Base-by-base conservation (phyloP, 1,139 yeast genomes). In the Pichia sp. region DNA sequence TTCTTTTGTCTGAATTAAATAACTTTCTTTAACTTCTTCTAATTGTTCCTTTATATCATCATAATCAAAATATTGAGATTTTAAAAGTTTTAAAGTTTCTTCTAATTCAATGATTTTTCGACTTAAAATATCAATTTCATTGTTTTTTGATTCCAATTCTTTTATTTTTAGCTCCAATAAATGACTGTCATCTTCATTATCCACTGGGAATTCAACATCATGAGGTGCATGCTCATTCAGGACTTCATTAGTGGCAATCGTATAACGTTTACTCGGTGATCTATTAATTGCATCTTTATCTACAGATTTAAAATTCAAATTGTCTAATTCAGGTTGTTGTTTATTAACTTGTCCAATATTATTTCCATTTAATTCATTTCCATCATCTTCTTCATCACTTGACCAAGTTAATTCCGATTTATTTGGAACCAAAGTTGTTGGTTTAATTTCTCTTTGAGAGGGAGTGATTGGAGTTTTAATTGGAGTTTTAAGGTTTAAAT, bases 361-460 rank as follows among this genome's bases (percentile, higher is more conserved):
- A n/a, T 22, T 20, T 3, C 22, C 37, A 20, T 11, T 27, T 2
- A 28, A 9, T 6, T 35, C 31, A 20, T 40, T 40, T 2, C 30
- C 32, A 25, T 63, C 71, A 0, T 74, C 80, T 46, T 82, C 90
- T 53, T 84, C 94, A 51, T 82, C 94, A 49, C 86, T 81, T 6
- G 90, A 82, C 90, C 95, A 87, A 4, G 87, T 78, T 56, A 87
- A 69, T 46, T 82, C 78, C 2, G 95, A 86, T 59, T 82, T 83
- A 32, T 82, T 76, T 1, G 95, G 94, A 10, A 85, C 78, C 5
- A 87, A 80, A 3, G 82, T 80, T 9, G 80, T 74, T 12, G 84
- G 65, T 51, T 82, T 85, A 32, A 69, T 56, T 35, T 69, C 67
- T 36, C 63, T 42, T 42, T 61, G 65, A n/a, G 66, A 54, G 8